These are phyloP conservation scores for Leccinum griseonigrum DNA, from an alignment of 1,284 basidiomycete species.

Conservation along the genomic window DNA sequence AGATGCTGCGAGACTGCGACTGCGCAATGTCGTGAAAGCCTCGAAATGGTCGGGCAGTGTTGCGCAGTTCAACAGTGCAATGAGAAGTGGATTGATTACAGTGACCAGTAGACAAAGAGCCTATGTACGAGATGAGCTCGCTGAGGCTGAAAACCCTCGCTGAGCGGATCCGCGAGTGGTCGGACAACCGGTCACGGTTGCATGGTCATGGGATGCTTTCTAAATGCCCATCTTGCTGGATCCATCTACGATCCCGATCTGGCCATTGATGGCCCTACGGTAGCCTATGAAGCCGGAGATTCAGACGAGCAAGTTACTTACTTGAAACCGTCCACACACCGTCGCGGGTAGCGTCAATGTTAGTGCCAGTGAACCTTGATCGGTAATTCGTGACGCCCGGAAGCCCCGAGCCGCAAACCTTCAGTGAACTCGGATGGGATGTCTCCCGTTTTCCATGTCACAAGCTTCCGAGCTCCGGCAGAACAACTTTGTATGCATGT, in stretches of 20 bases:
- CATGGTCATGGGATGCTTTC: not conserved
- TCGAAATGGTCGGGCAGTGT: not conserved
- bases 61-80: not conserved
- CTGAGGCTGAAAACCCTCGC: conserved; percentile 2
- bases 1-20: not conserved
- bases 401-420: not conserved
- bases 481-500: too few species aligned
- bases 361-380: not conserved
- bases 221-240: not conserved
- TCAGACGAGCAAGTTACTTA: not conserved
- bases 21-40: not conserved
- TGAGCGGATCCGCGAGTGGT: not conserved
- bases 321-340: not conserved
- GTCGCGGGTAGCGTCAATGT: not conserved
- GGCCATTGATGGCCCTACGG: not conserved
- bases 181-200: not conserved
- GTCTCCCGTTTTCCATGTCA: not conserved
- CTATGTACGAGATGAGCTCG: not conserved
- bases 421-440: not conserved
- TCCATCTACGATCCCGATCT: not conserved
- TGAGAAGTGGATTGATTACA: not conserved
- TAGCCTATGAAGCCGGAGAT: not conserved
- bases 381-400: not conserved
- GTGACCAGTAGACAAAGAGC: not conserved
- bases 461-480: not conserved